Evolutionary conservation across 108 stramenopile genomes (phyloP).

Genomic region (Nitzschia inconspicua): DNA sequence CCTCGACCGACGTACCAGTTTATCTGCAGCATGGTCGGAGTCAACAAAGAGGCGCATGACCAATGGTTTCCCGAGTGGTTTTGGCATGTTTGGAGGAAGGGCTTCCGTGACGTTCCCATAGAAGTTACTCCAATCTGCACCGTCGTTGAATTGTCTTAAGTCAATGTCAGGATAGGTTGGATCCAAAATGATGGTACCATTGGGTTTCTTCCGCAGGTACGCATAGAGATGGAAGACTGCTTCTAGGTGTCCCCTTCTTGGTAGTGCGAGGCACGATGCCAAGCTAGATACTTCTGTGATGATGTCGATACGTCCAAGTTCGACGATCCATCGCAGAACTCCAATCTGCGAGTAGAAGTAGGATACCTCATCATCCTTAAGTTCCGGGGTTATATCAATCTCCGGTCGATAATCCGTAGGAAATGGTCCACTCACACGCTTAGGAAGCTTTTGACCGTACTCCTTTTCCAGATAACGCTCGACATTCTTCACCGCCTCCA

Average conservation of each 20-base stretch:
- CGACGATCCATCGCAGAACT: slow-evolving; percentile 45
- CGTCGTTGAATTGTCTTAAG: not conserved
- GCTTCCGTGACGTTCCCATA: slow-evolving; percentile 12
- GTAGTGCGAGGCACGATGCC: slow-evolving; percentile 27
- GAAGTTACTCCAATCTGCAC: too few species aligned
- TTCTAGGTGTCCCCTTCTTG: slow-evolving; percentile 42
- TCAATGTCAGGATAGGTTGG: not conserved
- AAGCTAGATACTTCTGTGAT: slow-evolving; percentile 37
- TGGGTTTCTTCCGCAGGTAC: slow-evolving; percentile 16
- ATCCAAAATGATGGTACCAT: slow-evolving; percentile 35
- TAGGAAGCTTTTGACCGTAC: too few species aligned
- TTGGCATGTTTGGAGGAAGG: not conserved
- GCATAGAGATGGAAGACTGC: slow-evolving; percentile 32
- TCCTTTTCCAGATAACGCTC: not conserved
- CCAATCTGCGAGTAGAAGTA: slow-evolving; percentile 40
- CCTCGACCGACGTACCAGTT: slow-evolving; percentile 40
- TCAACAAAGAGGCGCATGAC: slow-evolving; percentile 39
- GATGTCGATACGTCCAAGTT: slow-evolving; percentile 48
- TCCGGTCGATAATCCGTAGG: slow-evolving; percentile 2
- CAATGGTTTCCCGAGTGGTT: not conserved
- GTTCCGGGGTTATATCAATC: slow-evolving; percentile 13
- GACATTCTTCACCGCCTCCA: not conserved
- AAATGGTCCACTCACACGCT: not conserved
- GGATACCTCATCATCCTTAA: slow-evolving; percentile 7
- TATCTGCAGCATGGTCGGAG: slow-evolving; percentile 49